Conservation (phyloP, 495 filamentous ascomycete species). For the Talaromyces borbonicus region DNA sequence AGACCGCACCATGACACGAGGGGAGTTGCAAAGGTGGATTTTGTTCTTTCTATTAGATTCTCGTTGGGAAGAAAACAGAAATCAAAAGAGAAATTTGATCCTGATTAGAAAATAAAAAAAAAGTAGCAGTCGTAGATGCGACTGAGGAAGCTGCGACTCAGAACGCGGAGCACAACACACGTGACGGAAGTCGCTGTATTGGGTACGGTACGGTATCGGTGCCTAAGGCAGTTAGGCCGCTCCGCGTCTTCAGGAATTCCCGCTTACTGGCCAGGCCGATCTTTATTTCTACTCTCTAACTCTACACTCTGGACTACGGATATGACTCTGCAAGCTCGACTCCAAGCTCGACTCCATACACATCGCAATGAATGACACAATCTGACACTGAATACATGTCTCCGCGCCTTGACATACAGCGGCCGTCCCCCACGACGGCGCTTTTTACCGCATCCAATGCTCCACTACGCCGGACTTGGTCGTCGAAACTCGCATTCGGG, state of each 20-base stretch:
- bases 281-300: too few relatives aligned
- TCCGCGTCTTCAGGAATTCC: too few relatives aligned
- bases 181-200: background rate
- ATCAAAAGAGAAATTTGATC: too few relatives aligned
- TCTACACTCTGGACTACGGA: background rate
- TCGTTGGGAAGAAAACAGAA: too few relatives aligned
- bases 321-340: too few relatives aligned
- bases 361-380: background rate
- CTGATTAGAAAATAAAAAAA: background rate
- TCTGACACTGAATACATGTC: constrained; percentile 24
- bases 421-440: constrained; percentile 76
- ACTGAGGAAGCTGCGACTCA: background rate
- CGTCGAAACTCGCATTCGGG: constrained; percentile 43
- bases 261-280: background rate
- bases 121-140: background rate
- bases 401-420: constrained; percentile 51
- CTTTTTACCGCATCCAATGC: constrained; percentile 78
- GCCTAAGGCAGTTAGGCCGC: background rate
- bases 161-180: background rate
- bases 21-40: background rate
- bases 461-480: constrained; percentile 43
- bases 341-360: too few relatives aligned
- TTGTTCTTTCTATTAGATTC: too few relatives aligned
- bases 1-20: background rate
- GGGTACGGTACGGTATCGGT: background rate